Percentiles rank a stretch among this genome's conserved stretches.
These are phyloP conservation scores for Aphanoascus verrucosus DNA, from an alignment of 2,329 filamentous ascomycete species.

Conservation along the genomic window DNA sequence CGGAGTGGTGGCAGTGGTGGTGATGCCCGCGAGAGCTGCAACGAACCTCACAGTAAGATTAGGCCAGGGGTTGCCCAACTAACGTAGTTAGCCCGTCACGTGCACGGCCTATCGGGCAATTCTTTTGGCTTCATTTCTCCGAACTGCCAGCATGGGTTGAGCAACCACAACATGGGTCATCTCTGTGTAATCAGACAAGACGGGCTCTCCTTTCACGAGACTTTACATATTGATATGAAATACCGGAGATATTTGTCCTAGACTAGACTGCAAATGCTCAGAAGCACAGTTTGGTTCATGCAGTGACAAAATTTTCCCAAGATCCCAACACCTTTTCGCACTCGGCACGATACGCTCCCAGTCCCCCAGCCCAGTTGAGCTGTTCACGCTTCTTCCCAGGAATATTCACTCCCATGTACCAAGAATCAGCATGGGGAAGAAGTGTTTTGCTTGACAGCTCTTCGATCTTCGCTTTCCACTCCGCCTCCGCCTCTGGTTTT, in stretches of 20 bases:
- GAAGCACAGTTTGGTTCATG: background rate
- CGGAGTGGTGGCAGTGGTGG: too few species aligned
- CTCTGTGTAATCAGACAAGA: too few species aligned
- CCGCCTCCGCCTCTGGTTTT: slow-evolving; percentile 35
- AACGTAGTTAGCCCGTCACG: too few species aligned
- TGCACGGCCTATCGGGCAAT: too few species aligned
- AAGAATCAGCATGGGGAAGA: slow-evolving; percentile 40
- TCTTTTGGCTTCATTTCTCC: too few species aligned
- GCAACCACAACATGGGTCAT: too few species aligned
- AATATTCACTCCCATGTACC: slow-evolving; percentile 48
- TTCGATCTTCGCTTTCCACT: slow-evolving; percentile 43
- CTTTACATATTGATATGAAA: background rate
- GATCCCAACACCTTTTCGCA: slow-evolving; percentile 6
- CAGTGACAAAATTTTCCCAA: slow-evolving; percentile 8
- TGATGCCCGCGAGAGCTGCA: too few species aligned
- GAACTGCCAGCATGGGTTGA: too few species aligned
- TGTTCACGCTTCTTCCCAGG: slow-evolving; percentile 47
- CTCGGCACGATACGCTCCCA: slow-evolving; percentile 13
- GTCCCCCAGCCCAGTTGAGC: slow-evolving; percentile 35
- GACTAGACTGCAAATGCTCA: background rate
- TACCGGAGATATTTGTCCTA: too few species aligned
- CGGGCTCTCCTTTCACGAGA: background rate
- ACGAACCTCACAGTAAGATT: too few species aligned
- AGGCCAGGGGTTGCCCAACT: too few species aligned
- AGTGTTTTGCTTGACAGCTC: slow-evolving; percentile 39